Base-by-base conservation (phyloP, 2,329 filamentous ascomycete species). In the Phoma herbarum region DNA sequence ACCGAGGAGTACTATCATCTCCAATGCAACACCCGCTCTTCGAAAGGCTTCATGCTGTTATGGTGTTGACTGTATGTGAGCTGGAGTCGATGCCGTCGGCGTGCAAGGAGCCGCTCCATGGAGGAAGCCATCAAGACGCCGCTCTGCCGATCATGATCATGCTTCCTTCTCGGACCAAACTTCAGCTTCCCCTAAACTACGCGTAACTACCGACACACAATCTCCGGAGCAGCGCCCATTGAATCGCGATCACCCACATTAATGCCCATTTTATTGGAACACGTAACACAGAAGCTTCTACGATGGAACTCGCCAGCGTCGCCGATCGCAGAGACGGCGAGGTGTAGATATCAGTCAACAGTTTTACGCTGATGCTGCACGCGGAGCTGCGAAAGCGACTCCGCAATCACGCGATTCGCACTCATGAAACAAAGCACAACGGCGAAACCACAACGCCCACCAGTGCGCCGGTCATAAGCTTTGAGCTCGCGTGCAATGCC, bases 281-380 rank as follows among this genome's bases (percentile, higher is more conserved):
- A 31, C 48, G 39, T 53, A 53, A 28, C 45, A 45, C 41, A 35
- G 26, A 14, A 20, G 44, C 43, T 39, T 22, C 20, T 20, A 39
- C 28, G 25, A 31, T 22, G 18, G 23, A 31, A 12, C 25, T 29
- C 37, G n/a, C 37, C 12, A 14, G 44, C 50, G 45, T 59, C 56
- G 50, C 44, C 50, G 50, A 49, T 41, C 18, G 26, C 4, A 50
- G 45, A 50, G 45, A 50, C 56, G 56, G 50, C 56, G 56, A 59
- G 10, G 51, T 50, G 16, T 16, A 43, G 28, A 20, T 26, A 12
- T n/a, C 35, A 45, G 1, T 14, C 2, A 25, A 29, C 43, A 26
- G 43, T 4, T 7, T 29, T 18, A 8, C 35, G 18, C n/a, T n/a
- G 35, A 18, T 20, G 35, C 35, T 28, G 29, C 16, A n/a, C 23